Conservation (phyloP, 805 yeast genomes). For the Monosporozyma solicola region DNA sequence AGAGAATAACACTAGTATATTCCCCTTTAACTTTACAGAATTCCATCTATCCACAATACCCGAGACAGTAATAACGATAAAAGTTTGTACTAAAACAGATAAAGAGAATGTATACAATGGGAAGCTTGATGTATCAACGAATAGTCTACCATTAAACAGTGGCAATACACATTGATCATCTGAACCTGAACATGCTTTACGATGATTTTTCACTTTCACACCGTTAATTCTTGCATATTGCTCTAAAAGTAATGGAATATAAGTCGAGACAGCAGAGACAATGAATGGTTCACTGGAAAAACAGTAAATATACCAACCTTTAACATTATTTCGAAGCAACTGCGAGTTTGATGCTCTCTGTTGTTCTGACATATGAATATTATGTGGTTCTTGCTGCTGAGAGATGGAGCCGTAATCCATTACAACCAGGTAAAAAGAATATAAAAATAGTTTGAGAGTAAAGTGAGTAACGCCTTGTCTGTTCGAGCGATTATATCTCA, state of each 20-base stretch:
- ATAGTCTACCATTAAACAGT: constrained; percentile 35
- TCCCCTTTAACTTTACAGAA: constrained; percentile 41
- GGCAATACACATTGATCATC: constrained; percentile 38
- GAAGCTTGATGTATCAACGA: constrained; percentile 63
- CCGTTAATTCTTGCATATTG: constrained; percentile 68
- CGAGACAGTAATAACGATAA: constrained; percentile 61
- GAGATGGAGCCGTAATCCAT: constrained; percentile 5
- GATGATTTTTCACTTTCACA: constrained; percentile 49
- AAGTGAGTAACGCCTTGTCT: background rate
- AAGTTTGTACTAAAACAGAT: constrained; percentile 63
- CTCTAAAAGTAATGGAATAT: constrained; percentile 62
- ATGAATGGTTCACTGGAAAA: constrained; percentile 78
- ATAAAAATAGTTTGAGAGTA: background rate
- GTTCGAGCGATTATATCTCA: background rate
- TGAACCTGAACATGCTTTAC: constrained; percentile 40
- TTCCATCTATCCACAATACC: constrained; percentile 58
- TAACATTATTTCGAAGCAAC: constrained; percentile 22
- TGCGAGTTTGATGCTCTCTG: background rate
- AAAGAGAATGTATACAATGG: constrained; percentile 66
- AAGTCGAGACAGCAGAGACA: constrained; percentile 71
- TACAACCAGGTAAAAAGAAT: background rate
- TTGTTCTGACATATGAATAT: constrained; percentile 25
- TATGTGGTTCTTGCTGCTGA: background rate
- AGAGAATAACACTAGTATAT: constrained; percentile 48
- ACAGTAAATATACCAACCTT: constrained; percentile 62